Evolutionary conservation across 805 yeast genomes (phyloP).

Genomic region (Sporopachydermia quercuum): DNA sequence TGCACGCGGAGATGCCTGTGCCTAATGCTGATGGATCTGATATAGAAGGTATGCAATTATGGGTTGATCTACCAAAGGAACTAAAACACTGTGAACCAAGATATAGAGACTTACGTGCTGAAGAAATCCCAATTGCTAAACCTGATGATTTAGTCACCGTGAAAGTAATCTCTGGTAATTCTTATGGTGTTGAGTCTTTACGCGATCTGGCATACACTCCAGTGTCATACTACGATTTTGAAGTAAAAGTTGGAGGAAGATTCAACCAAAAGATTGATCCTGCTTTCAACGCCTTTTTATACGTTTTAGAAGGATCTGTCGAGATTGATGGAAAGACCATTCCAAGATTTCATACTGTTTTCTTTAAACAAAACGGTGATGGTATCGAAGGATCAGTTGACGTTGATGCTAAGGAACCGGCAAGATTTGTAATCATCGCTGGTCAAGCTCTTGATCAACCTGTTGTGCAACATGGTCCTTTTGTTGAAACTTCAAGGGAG

Average conservation of each 20-base stretch:
- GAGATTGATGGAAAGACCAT: slow-evolving; percentile 27
- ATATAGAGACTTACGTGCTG: slow-evolving; percentile 58
- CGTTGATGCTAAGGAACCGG: slow-evolving; percentile 23
- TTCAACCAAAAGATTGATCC: slow-evolving; percentile 45
- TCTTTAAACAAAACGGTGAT: slow-evolving; percentile 61
- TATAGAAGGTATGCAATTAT: slow-evolving; percentile 60
- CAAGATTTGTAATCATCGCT: slow-evolving; percentile 61
- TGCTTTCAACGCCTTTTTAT: slow-evolving; percentile 55
- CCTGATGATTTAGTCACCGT: slow-evolving; percentile 52
- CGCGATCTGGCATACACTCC: slow-evolving; percentile 75
- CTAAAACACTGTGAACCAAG: slow-evolving; percentile 54
- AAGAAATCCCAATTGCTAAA: slow-evolving; percentile 55
- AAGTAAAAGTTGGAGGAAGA: slow-evolving; percentile 46
- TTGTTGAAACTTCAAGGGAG: slow-evolving; percentile 59
- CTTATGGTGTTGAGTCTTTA: slow-evolving; percentile 61
- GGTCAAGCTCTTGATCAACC: slow-evolving; percentile 64
- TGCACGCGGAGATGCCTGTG: slow-evolving; percentile 79
- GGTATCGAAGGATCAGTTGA: slow-evolving; percentile 37
- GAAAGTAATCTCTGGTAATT: slow-evolving; percentile 62
- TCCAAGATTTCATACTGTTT: slow-evolving; percentile 35
- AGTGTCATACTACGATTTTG: slow-evolving; percentile 54
- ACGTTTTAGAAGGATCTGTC: slow-evolving; percentile 48
- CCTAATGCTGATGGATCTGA: slow-evolving; percentile 32
- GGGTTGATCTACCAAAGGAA: slow-evolving; percentile 70
- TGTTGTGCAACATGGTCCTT: slow-evolving; percentile 81